Evolutionary conservation across 2,329 filamentous ascomycete genomes (phyloP).

Genomic region (Ascochyta fabae): DNA sequence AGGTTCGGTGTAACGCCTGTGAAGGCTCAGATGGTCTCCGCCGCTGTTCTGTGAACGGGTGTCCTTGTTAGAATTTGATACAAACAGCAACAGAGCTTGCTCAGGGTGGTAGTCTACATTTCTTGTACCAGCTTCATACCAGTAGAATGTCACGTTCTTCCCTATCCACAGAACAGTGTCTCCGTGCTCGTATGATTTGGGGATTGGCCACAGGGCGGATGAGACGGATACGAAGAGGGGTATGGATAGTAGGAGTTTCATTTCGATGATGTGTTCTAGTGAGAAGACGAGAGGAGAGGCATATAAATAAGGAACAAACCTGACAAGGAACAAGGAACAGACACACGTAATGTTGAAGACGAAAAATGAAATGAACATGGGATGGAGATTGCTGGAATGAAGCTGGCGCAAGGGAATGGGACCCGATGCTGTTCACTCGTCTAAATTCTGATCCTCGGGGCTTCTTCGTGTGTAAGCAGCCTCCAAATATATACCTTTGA

Average conservation of each 20-base stretch:
- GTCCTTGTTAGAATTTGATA: conserved; percentile 28
- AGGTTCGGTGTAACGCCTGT: conserved; percentile 17
- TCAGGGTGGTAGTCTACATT: conserved; percentile 33
- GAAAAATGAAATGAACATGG: conserved; percentile 13
- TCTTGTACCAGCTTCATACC: conserved; percentile 45
- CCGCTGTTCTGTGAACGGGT: conserved; percentile 18
- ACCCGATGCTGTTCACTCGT: conserved; percentile 1
- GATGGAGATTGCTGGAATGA: conserved; percentile 14
- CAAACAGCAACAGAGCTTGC: conserved; percentile 22
- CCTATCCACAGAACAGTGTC: conserved; percentile 51
- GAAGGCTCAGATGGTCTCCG: conserved; percentile 10
- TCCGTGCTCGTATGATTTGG: conserved; percentile 47
- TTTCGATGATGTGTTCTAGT: background rate
- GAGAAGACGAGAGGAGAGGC: background rate
- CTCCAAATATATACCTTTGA: background rate
- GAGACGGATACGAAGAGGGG: conserved; percentile 33
- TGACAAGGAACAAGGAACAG: background rate
- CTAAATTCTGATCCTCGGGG: background rate
- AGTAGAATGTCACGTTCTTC: conserved; percentile 44
- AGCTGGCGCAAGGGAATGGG: conserved; percentile 20
- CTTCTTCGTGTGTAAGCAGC: background rate
- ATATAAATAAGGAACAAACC: background rate
- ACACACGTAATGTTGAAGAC: background rate
- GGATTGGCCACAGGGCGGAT: conserved; percentile 54
- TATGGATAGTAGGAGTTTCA: conserved; percentile 31